Conservation (phyloP, 2,329 filamentous ascomycete species). For the Diplocarpon rosae region DNA sequence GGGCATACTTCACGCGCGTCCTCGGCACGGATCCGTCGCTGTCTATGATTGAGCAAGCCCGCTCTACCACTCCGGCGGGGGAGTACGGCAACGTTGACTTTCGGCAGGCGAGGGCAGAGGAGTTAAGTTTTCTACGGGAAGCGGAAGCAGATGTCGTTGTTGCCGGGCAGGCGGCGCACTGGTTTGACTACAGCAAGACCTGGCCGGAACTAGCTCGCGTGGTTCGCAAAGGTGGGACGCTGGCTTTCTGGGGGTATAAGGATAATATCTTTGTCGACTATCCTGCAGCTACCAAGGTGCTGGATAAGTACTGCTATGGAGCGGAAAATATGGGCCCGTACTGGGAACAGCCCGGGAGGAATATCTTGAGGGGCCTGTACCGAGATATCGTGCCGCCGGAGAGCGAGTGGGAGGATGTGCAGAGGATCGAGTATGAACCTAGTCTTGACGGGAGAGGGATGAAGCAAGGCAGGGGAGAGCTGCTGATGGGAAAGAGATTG, state of each 20-base stretch:
- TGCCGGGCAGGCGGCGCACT: slow-evolving; percentile 50
- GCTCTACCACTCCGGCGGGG: slow-evolving; percentile 28
- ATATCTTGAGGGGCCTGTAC: slow-evolving; percentile 41
- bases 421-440: slow-evolving; percentile 47
- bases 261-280: slow-evolving; percentile 48
- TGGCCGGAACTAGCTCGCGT: slow-evolving; percentile 46
- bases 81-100: slow-evolving; percentile 36
- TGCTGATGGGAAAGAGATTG: slow-evolving; percentile 42
- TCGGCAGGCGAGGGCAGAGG: slow-evolving; percentile 40
- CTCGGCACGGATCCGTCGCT: slow-evolving; percentile 46
- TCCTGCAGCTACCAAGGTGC: slow-evolving; percentile 39
- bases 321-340: slow-evolving; percentile 43
- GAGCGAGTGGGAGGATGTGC: slow-evolving; percentile 40
- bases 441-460: slow-evolving; percentile 31
- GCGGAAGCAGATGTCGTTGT: slow-evolving; percentile 40
- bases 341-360: slow-evolving; percentile 51
- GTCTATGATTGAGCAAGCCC: slow-evolving; percentile 44
- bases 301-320: slow-evolving; percentile 45
- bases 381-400: slow-evolving; percentile 40
- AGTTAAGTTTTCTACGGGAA: slow-evolving; percentile 38
- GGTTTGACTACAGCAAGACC: slow-evolving; percentile 47
- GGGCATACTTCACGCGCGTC: slow-evolving; percentile 39
- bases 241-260: slow-evolving; percentile 58
- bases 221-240: slow-evolving; percentile 41
- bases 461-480: slow-evolving; percentile 30